Percentiles rank a stretch among this genome's conserved stretches.
Conservation (phyloP, 345 rosid species). For the Corchorus capsularis region DNA sequence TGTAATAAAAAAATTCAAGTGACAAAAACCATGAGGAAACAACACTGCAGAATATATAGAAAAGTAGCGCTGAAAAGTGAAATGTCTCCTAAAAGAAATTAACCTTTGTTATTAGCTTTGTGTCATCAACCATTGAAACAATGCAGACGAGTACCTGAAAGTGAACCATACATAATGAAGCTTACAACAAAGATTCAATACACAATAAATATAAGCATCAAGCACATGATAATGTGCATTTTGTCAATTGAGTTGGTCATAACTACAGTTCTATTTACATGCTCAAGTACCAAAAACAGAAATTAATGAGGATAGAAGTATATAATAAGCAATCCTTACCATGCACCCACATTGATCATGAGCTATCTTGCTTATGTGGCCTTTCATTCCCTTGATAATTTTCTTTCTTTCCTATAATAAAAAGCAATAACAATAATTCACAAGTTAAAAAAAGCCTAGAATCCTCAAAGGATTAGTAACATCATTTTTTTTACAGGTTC, state of each 20-base stretch:
- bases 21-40: slow-evolving; percentile 18
- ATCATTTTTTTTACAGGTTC: neutral
- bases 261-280: neutral
- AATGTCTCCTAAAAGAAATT: slow-evolving; percentile 20
- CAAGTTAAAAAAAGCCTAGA: neutral
- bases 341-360: slow-evolving; percentile 72
- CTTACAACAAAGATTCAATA: slow-evolving; percentile 10
- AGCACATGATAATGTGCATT: neutral
- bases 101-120: slow-evolving; percentile 88
- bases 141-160: slow-evolving; percentile 77
- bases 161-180: slow-evolving; percentile 15
- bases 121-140: slow-evolving; percentile 83
- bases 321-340: slow-evolving; percentile 47
- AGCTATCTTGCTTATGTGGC: slow-evolving; percentile 61
- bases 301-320: slow-evolving; percentile 7
- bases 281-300: slow-evolving; percentile 3
- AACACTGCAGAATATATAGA: slow-evolving; percentile 12
- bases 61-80: neutral
- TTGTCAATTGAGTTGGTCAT: neutral
- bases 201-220: neutral
- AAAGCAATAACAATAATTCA: slow-evolving; percentile 9
- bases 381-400: slow-evolving; percentile 86
- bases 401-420: slow-evolving; percentile 83
- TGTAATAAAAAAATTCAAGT: slow-evolving; percentile 41
- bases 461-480: neutral